phyloP scores from a whole-genome alignment of 2,329 filamentous ascomycete species.

The Tolypocladium tundrense region DNA sequence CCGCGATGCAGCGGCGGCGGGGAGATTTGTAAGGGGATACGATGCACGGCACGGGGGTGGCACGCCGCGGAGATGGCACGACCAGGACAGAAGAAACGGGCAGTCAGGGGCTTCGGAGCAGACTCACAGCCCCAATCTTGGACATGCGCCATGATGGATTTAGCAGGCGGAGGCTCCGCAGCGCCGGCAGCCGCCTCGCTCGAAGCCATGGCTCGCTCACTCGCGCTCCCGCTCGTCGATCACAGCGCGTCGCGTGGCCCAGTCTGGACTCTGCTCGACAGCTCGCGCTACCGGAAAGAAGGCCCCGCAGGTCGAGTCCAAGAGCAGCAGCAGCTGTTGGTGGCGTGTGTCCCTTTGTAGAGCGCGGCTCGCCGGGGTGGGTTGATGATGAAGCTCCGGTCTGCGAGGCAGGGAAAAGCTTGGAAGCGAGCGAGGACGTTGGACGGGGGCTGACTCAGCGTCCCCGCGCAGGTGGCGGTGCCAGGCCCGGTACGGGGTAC shows the following conservation, averaged over 20 bases:
- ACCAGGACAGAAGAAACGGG: not conserved
- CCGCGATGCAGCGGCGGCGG: not conserved
- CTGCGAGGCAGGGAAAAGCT: not conserved
- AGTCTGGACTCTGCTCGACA: not conserved
- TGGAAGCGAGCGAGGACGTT: not conserved
- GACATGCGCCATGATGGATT: slow-evolving; percentile 23
- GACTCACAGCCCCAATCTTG: slow-evolving; percentile 41
- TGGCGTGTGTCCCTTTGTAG: not conserved
- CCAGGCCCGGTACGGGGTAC: no score
- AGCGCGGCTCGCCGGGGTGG: not conserved
- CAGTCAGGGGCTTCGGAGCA: not conserved
- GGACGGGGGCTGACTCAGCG: not conserved
- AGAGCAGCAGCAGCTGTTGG: not conserved
- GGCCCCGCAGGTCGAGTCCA: not conserved
- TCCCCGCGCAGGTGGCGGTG: no score
- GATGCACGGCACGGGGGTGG: not conserved
- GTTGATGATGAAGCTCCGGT: not conserved
- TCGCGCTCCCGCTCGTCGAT: no score
- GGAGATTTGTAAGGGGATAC: not conserved
- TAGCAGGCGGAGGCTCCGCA: slow-evolving; percentile 13
- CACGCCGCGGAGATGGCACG: not conserved
- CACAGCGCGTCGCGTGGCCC: not conserved
- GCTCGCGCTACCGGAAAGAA: not conserved
- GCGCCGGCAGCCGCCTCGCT: not conserved
- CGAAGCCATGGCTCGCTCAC: not conserved